phyloP scores from a whole-genome alignment of 805 yeast species.

The Suhomyces xylopsoci region DNA sequence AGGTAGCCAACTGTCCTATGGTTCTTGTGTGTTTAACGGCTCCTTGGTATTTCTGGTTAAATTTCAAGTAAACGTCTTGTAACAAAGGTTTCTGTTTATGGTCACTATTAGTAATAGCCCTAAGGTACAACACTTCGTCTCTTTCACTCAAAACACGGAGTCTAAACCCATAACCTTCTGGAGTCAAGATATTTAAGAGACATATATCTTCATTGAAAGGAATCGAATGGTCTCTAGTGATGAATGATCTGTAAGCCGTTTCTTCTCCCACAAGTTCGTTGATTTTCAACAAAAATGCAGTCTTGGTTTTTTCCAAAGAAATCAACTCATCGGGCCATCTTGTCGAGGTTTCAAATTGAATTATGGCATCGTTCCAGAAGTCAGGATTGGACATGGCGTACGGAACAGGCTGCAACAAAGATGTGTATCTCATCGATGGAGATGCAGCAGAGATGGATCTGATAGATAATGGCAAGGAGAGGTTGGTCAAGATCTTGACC shows the following conservation, averaged over 20 bases:
- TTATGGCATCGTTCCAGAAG: conserved; percentile 72
- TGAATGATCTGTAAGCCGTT: conserved; percentile 52
- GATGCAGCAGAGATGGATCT: conserved; percentile 74
- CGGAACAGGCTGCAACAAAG: conserved; percentile 78
- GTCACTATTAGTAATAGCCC: conserved; percentile 66
- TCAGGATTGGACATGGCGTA: conserved; percentile 72
- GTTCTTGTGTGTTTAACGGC: conserved; percentile 79
- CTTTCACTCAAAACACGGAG: conserved; percentile 77
- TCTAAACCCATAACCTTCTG: conserved; percentile 87
- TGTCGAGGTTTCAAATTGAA: conserved; percentile 86
- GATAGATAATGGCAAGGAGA: conserved; percentile 64
- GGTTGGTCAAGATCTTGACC: conserved; percentile 43
- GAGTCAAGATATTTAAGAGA: conserved; percentile 65
- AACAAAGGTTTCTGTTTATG: conserved; percentile 54
- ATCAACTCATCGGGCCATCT: conserved; percentile 93
- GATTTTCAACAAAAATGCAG: conserved; percentile 80
- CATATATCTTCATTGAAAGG: conserved; percentile 63
- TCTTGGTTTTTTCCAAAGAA: conserved; percentile 84
- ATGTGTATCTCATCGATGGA: conserved; percentile 70
- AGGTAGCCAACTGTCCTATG: conserved; percentile 64
- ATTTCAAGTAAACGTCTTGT: conserved; percentile 61
- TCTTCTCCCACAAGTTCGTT: conserved; percentile 43
- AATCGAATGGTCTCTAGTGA: conserved; percentile 63
- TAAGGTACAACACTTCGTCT: conserved; percentile 69
- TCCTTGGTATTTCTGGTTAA: conserved; percentile 63